Evolutionary conservation across 1,284 basidiomycete genomes (phyloP), one percentile per base, ranked within the genome.

Genomic region (Ustilago crameri): DNA sequence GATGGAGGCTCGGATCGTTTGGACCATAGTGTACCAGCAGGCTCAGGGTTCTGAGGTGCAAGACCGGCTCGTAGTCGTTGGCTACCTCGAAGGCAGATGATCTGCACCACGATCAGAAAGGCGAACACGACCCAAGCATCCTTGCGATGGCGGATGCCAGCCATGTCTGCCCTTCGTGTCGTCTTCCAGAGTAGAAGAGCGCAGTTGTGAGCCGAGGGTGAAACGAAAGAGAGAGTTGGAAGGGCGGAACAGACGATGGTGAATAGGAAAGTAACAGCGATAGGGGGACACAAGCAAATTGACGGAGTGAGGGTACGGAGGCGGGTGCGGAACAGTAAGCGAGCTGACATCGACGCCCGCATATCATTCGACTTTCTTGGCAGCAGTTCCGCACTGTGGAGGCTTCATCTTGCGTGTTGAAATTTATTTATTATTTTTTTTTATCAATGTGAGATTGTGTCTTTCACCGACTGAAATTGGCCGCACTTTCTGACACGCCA

Each of bases 61-160:
- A 67, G 53, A 23, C 51, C 45, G 5, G 54, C 18, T 14, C 46
- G 44, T 14, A 73, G 61, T 18, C 65, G 56, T 43, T 52, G 50
- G 26, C 49, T 61, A 44, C 60, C 70, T 38, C 70, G 51, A 20
- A 64, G 57, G 57, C 70, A 73, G 44, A 68, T 53, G 51, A 73
- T 64, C 70, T 73, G 70, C 27, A 73, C 57, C 30, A 68, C 70
- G 49, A 73, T 59, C 42, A 73, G 51, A 46, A 73, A 57, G 45
- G 70, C 65, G 32, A 73, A 73, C 34, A 73, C 58, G 54, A 68
- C 20, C 70, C 70, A 73, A 37, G 65, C 70, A 62, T 73, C 65
- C 53, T 54, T 60, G 44, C 61, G 57, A 52, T 67, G 53, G 57
- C 53, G 64, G 56, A 60, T 50, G 46, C 64, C 57, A 32, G 56